A percentile compares a stretch with the other conserved stretches of the same genome.
Conservation (phyloP, 129 eudicot species). For the Flaveria sonorensis region DNA sequence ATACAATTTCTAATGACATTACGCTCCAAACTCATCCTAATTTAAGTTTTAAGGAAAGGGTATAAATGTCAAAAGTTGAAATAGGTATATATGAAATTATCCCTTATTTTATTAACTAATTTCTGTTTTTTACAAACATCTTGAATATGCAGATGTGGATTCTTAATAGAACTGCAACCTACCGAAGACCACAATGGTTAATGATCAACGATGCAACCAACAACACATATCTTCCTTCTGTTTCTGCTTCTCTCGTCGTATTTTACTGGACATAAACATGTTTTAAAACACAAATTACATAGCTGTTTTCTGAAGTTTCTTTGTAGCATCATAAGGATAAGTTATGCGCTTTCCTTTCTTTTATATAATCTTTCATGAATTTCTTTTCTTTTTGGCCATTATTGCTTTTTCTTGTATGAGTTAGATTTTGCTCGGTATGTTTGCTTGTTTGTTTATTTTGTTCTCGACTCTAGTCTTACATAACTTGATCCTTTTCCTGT, state of each 20-base stretch:
- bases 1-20: neutral
- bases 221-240: neutral
- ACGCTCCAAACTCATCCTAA: neutral
- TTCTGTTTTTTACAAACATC: neutral
- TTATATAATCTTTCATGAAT: neutral
- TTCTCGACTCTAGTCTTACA: neutral
- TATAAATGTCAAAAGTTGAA: neutral
- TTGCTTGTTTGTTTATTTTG: no score
- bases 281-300: conserved; percentile 15
- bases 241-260: conserved; percentile 6
- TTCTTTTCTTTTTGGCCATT: neutral
- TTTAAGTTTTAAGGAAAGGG: neutral
- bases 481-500: neutral
- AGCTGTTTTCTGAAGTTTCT: conserved; percentile 23
- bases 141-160: conserved; percentile 25
- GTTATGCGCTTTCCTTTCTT: conserved; percentile 2
- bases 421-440: no score
- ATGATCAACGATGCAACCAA: conserved; percentile 14
- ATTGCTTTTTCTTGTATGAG: neutral
- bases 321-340: conserved; percentile 10
- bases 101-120: neutral
- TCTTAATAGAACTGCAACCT: neutral
- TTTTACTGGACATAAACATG: conserved; percentile 19
- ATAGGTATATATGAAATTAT: neutral
- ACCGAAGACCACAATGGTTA: neutral